A percentile compares a stretch with the other conserved stretches of the same genome.
These are phyloP conservation scores for Candida namnaoensis DNA, from an alignment of 805 yeast genomes.

Conservation along the genomic window DNA sequence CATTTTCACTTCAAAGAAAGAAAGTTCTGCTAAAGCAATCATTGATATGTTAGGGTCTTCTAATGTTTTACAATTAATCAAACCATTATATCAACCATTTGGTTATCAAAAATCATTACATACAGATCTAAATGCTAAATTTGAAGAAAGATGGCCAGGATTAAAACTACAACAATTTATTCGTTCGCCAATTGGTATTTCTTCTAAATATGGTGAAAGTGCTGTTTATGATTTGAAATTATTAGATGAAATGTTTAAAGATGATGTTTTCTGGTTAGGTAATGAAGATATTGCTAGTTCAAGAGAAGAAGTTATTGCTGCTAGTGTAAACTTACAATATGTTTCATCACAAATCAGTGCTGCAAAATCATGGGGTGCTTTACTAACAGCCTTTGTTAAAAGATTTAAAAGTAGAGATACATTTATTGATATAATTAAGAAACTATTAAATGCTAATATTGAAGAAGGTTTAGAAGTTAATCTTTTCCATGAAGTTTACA, in stretches of 20 bases:
- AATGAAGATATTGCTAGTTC: slow-evolving; percentile 19
- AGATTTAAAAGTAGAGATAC: slow-evolving; percentile 21
- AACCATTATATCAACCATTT: slow-evolving; percentile 31
- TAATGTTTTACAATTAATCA: slow-evolving; percentile 22
- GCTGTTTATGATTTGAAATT: slow-evolving; percentile 51
- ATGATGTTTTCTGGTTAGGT: slow-evolving; percentile 35
- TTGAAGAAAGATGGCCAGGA: slow-evolving; percentile 39
- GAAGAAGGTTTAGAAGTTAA: slow-evolving; percentile 43
- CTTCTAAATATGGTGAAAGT: slow-evolving; percentile 41
- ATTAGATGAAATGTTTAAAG: slow-evolving; percentile 50
- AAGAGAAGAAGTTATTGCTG: slow-evolving; percentile 41
- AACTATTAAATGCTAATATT: slow-evolving; percentile 42
- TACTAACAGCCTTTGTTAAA: slow-evolving; percentile 58
- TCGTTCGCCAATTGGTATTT: slow-evolving; percentile 32
- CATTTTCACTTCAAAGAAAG: slow-evolving; percentile 47
- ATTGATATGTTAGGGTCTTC: slow-evolving; percentile 29
- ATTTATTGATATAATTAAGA: slow-evolving; percentile 31
- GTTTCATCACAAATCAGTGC: slow-evolving; percentile 59
- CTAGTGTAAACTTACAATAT: slow-evolving; percentile 56
- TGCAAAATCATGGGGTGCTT: slow-evolving; percentile 72
- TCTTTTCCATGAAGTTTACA: slow-evolving; percentile 39
- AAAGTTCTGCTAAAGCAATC: slow-evolving; percentile 31
- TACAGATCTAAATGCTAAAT: slow-evolving; percentile 32
- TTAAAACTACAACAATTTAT: slow-evolving; percentile 43
- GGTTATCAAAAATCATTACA: slow-evolving; percentile 41